Conservation (phyloP, 805 yeast species). For the Yarrowia sp. region DNA sequence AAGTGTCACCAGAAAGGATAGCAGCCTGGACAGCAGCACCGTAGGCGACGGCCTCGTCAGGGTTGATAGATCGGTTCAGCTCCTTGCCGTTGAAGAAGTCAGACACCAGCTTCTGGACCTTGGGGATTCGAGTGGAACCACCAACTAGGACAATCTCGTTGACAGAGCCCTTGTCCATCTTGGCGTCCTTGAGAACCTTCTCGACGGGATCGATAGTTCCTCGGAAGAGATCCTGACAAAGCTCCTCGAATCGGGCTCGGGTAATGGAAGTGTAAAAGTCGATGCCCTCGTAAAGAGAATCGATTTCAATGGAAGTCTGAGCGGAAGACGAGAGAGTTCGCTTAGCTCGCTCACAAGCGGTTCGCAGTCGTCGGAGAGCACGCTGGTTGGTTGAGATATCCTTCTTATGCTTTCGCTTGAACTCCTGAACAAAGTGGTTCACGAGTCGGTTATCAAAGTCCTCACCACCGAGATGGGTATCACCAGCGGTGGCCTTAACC, state of each 20-base stretch:
- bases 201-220: background rate
- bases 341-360: slow-evolving; percentile 4
- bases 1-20: background rate
- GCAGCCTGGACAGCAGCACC: background rate
- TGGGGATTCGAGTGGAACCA: background rate
- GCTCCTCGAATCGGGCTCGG: slow-evolving; percentile 6
- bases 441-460: slow-evolving; percentile 7
- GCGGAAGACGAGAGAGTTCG: background rate
- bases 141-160: background rate
- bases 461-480: background rate
- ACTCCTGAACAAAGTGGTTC: slow-evolving; percentile 8
- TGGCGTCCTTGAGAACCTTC: background rate
- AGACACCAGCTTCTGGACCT: background rate
- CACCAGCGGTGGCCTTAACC: slow-evolving; percentile 1
- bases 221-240: slow-evolving; percentile 2
- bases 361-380: slow-evolving; percentile 4
- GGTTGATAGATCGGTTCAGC: background rate
- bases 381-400: slow-evolving; percentile 3
- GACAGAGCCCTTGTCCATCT: slow-evolving; percentile 1
- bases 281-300: background rate
- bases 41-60: background rate
- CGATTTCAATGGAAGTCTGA: background rate
- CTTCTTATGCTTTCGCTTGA: slow-evolving; percentile 6
- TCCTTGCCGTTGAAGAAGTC: slow-evolving; percentile 2
- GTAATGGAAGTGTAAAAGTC: background rate